These are phyloP conservation scores for Magnaporthiopsis rhizophila DNA, from an alignment of 2,329 filamentous ascomycete genomes.

Conservation along the genomic window DNA sequence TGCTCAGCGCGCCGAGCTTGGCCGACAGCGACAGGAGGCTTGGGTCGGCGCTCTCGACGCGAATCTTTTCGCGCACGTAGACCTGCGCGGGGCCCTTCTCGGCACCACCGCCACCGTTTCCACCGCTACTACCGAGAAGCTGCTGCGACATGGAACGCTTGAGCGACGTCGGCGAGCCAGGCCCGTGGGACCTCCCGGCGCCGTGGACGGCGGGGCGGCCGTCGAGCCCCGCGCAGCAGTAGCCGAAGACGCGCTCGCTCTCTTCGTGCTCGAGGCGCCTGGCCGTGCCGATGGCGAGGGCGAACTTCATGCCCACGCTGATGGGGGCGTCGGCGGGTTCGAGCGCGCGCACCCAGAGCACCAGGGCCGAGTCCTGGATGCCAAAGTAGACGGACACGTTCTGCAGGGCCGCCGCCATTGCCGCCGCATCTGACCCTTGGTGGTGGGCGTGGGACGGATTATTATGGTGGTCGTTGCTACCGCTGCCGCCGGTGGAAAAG, in stretches of 20 bases:
- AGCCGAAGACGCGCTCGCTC: constrained; percentile 67
- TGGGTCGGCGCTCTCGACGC: constrained; percentile 83
- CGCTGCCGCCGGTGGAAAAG: neutral
- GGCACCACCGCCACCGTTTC: neutral
- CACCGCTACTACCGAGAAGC: neutral
- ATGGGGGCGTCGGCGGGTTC: constrained; percentile 57
- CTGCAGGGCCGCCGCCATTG: neutral
- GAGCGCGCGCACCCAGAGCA: constrained; percentile 62
- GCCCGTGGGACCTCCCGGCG: neutral
- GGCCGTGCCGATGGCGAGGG: constrained; percentile 58
- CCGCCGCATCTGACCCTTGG: constrained; percentile 19
- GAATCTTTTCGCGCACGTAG: constrained; percentile 79
- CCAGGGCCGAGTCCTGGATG: constrained; percentile 61
- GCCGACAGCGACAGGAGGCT: constrained; percentile 75
- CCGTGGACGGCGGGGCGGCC: constrained; percentile 7
- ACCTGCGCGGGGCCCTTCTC: constrained; percentile 43
- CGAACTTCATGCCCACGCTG: constrained; percentile 59
- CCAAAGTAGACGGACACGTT: constrained; percentile 64
- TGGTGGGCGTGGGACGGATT: constrained; percentile 30
- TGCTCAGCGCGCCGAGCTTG: constrained; percentile 71
- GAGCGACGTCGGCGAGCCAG: neutral
- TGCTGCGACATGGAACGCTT: neutral
- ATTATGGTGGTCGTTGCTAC: neutral
- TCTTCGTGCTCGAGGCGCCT: constrained; percentile 69
- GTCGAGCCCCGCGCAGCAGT: constrained; percentile 24